These are phyloP conservation scores for Comarum palustre DNA, from an alignment of 306 rosid species.

Conservation along the genomic window DNA sequence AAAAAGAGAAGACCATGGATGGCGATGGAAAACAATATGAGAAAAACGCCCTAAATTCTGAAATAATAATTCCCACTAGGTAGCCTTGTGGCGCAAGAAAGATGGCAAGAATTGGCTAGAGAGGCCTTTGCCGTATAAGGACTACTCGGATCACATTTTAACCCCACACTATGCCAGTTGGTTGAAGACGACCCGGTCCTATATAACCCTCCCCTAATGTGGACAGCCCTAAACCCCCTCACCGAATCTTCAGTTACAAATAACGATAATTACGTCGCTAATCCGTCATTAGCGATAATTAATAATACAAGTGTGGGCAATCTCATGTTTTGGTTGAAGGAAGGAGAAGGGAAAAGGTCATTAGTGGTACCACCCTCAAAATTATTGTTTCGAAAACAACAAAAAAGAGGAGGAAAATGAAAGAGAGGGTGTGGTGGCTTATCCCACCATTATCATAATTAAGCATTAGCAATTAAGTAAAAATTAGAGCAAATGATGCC, in stretches of 20 bases:
- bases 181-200: conserved; percentile 25
- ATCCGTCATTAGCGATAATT: conserved; percentile 1
- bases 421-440: conserved; percentile 41
- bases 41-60: neutral
- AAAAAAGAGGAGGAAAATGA: neutral
- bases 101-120: neutral
- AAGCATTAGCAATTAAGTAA: conserved; percentile 70
- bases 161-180: neutral
- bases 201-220: conserved; percentile 1
- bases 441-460: conserved; percentile 51
- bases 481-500: conserved; percentile 69
- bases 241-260: neutral
- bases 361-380: conserved; percentile 22
- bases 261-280: conserved; percentile 14
- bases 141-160: neutral
- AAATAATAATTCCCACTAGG: neutral
- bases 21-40: neutral
- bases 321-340: conserved; percentile 11
- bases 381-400: conserved; percentile 2
- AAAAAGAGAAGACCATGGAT: neutral
- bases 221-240: neutral
- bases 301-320: conserved; percentile 13
- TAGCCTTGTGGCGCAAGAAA: neutral
- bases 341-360: neutral
- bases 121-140: neutral